These are phyloP conservation scores for Colletotrichum sp. DNA, from an alignment of 2,329 filamentous ascomycete genomes.

Conservation along the genomic window DNA sequence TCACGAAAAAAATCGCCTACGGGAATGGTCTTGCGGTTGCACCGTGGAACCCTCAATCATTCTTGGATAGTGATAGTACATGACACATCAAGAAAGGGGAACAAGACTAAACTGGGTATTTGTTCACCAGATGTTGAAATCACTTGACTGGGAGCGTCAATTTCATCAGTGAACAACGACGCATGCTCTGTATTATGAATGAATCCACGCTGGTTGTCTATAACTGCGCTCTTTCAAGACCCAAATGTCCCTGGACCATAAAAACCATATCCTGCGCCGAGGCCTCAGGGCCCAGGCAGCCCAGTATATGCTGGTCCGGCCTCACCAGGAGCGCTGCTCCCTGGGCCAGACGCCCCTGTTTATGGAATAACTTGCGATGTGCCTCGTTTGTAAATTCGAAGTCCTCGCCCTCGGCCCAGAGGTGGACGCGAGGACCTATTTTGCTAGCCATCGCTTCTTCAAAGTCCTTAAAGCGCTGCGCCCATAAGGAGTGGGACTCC, in stretches of 20 bases:
- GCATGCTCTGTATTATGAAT: neutral
- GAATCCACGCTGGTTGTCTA: neutral
- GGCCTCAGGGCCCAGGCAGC: neutral
- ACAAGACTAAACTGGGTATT: neutral
- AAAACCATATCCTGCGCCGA: neutral
- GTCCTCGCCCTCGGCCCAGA: neutral
- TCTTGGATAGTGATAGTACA: neutral
- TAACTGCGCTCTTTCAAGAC: neutral
- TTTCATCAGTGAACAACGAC: rapidly evolving
- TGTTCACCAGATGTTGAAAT: neutral
- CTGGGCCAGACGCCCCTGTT: constrained; percentile 24
- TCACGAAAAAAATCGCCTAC: neutral
- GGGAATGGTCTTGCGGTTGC: neutral
- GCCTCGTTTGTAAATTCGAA: neutral
- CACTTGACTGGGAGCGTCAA: neutral
- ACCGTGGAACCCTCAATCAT: neutral
- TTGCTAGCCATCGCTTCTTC: neutral
- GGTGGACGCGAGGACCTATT: neutral
- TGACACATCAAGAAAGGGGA: neutral
- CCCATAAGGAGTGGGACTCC: neutral
- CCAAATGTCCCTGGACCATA: neutral
- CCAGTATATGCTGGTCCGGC: constrained; percentile 43
- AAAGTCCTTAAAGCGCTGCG: neutral
- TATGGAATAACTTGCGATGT: constrained; percentile 21
- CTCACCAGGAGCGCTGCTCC: constrained; percentile 35